A percentile compares a stretch with the other conserved stretches of the same genome.
phyloP scores from a whole-genome alignment of 176 grass and related monocot genomes.

The Ensete glaucum region DNA sequence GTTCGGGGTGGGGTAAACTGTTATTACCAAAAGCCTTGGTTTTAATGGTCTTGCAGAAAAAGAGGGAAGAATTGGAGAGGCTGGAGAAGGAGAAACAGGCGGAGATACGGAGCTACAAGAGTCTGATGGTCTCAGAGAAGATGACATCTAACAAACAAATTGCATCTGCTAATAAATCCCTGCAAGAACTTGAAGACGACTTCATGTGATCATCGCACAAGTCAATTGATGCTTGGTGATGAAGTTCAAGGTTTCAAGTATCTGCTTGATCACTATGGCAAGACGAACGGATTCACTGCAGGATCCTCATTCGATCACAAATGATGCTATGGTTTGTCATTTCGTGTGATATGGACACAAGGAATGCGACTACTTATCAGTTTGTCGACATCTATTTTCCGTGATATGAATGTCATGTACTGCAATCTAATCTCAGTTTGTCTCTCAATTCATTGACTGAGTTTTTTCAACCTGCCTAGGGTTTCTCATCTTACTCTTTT shows the following conservation, averaged over 20 bases:
- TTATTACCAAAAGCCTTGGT: not conserved
- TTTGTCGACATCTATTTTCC: not conserved
- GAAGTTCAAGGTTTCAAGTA: not conserved
- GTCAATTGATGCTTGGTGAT: not conserved
- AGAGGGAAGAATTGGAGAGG: constrained; percentile 72
- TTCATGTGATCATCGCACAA: constrained; percentile 54
- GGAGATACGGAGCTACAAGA: constrained; percentile 91
- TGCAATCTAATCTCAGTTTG: not conserved
- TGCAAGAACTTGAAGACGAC: constrained; percentile 91
- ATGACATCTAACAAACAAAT: constrained; percentile 97
- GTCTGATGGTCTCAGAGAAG: constrained; percentile 88
- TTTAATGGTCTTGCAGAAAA: constrained; percentile 41
- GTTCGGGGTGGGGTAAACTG: not conserved
- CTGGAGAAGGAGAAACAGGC: constrained; percentile 75
- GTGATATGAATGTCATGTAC: not conserved
- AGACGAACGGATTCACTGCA: not conserved
- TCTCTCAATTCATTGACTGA: not conserved
- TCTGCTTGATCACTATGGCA: not conserved
- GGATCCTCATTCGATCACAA: not conserved
- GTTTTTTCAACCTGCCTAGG: not conserved
- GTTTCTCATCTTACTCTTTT: too few species aligned
- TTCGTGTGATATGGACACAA: not conserved
- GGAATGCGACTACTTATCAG: not conserved
- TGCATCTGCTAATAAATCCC: constrained; percentile 65
- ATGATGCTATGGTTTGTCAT: not conserved